phyloP scores from a whole-genome alignment of 352 stramenopile species.

The Albugo laibachii region DNA sequence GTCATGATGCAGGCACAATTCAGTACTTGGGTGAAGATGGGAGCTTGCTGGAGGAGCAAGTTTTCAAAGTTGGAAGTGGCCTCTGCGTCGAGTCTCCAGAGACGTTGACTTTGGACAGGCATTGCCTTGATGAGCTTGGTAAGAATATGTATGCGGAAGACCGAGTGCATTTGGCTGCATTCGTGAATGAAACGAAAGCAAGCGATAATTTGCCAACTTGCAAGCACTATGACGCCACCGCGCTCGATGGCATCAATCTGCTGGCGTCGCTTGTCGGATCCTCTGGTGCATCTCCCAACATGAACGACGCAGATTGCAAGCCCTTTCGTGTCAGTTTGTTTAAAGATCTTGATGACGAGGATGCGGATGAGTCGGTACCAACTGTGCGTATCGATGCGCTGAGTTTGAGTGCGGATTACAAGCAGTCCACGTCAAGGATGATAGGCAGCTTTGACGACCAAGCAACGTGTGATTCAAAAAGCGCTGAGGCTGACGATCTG shows the following conservation, averaged over 20 bases:
- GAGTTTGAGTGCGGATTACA: no score
- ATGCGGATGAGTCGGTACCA: conserved; percentile 14
- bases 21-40: conserved; percentile 41
- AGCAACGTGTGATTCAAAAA: conserved; percentile 1
- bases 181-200: not conserved
- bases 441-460: not conserved
- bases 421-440: no score
- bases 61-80: no score
- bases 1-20: conserved; percentile 38
- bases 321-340: conserved; percentile 66
- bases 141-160: conserved; percentile 50
- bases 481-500: conserved; percentile 38
- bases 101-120: no score
- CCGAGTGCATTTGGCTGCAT: not conserved
- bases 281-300: conserved; percentile 8
- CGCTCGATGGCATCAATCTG: conserved; percentile 63
- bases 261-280: conserved; percentile 62
- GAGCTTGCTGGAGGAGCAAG: conserved; percentile 1
- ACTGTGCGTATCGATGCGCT: conserved; percentile 63
- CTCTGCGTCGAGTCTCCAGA: no score
- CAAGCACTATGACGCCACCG: conserved; percentile 44
- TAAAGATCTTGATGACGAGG: conserved; percentile 17
- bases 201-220: not conserved
- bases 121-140: conserved; percentile 10
- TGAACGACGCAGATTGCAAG: conserved; percentile 26